Percentiles rank a stretch among this genome's conserved stretches.
phyloP scores from a whole-genome alignment of 805 yeast genomes.

The Zygosaccharomyces rouxii region DNA sequence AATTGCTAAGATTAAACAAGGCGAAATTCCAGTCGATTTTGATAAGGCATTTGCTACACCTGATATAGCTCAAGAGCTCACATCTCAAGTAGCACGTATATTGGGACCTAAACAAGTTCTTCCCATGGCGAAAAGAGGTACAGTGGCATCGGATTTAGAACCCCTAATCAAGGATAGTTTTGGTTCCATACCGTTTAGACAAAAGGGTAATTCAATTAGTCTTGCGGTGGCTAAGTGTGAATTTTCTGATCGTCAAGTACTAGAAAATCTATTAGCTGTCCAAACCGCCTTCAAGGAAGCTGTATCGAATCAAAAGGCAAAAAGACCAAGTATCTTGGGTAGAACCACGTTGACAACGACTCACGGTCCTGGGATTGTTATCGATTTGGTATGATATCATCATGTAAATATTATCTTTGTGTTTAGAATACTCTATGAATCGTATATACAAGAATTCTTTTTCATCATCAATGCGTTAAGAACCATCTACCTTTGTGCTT shows the following conservation, averaged over 20 bases:
- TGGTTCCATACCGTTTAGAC: conserved; percentile 77
- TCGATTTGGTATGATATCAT: conserved; percentile 41
- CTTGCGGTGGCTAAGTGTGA: conserved; percentile 73
- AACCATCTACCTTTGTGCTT: conserved; percentile 92
- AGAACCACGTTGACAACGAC: conserved; percentile 65
- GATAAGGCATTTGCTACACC: conserved; percentile 84
- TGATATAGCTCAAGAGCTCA: conserved; percentile 60
- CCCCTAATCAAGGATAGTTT: conserved; percentile 49
- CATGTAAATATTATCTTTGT: conserved; percentile 3
- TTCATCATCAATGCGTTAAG: conserved; percentile 58
- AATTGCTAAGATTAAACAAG: conserved; percentile 54
- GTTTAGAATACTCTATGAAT: neutral
- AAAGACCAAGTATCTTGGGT: conserved; percentile 67
- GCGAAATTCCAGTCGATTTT: conserved; percentile 48
- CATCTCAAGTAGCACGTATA: conserved; percentile 63
- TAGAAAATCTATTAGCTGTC: conserved; percentile 65
- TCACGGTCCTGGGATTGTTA: conserved; percentile 74
- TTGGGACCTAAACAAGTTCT: conserved; percentile 87
- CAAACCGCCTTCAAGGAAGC: conserved; percentile 55
- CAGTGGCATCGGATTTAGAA: conserved; percentile 66
- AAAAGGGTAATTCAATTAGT: conserved; percentile 54
- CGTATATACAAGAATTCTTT: conserved; percentile 7
- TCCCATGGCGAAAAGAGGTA: conserved; percentile 84
- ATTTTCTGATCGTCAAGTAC: conserved; percentile 71
- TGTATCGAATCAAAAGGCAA: conserved; percentile 52